Evolutionary conservation across 768 basidiomycete genomes (phyloP), one percentile per base, ranked within the genome.

Genomic region (Psilocybe subaeruginosa): DNA sequence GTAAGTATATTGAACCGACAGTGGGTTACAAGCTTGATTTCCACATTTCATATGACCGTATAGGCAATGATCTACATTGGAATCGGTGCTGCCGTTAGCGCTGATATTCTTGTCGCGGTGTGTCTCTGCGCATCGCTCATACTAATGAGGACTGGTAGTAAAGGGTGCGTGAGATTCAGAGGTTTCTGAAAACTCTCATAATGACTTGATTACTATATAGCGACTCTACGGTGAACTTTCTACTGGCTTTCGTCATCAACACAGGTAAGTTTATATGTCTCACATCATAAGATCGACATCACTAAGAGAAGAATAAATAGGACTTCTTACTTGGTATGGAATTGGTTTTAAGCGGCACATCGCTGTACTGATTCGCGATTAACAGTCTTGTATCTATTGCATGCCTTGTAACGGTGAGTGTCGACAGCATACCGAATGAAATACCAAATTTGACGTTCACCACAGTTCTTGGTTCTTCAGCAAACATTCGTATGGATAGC

Each of bases 181-280:
- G 33, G 33, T 1, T 35, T 23, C 2, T 1, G 3, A 7, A 35
- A 35, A 11, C 33, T 35, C 11, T 35, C 11, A 35, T 23, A 35
- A 35, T 35, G 11, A 35, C 33, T 6, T 11, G 7, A 11, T 35
- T 35, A 35, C 6, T 23, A 35, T 35, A 35, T 35, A 35, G 33
- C 16, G 63, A 66, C 43, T 60, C 62, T 2, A 45, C 64, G 11
- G 52, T 68, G 33, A 54, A 53, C 2, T 58, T 59, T 14, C 50
- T 68, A 12, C 66, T 68, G 56, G 61, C 63, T 2, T 68, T 62
- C 39, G 60, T 47, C 4, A 63, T 68, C 16, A 68, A 68, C 30
- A 68, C 67, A 1, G 58, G 58, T 59, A 47, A 1, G 30, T 35
- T 11, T 35, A 7, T 35, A 7, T 6, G 6, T 35, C 33, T 11